Percentiles rank a stretch among this genome's conserved stretches.
These are phyloP conservation scores for Aspergillus olivimuriae DNA, from an alignment of 495 filamentous ascomycete genomes.

Conservation along the genomic window DNA sequence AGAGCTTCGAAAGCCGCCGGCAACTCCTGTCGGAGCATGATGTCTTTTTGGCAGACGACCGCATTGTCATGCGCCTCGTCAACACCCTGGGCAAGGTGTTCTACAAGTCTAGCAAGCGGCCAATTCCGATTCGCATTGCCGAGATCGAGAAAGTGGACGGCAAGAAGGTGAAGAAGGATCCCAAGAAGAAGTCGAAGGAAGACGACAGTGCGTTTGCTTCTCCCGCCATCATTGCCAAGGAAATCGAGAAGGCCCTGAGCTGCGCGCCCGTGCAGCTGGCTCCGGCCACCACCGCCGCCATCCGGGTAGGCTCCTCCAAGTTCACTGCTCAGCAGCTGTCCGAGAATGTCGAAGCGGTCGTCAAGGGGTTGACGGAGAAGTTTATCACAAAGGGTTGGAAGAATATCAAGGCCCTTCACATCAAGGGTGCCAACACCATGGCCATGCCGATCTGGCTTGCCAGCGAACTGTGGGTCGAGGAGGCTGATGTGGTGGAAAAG, in stretches of 20 bases:
- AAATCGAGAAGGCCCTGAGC: slow-evolving; percentile 64
- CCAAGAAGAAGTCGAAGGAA: slow-evolving; percentile 30
- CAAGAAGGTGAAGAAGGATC: slow-evolving; percentile 53
- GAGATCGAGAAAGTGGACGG: slow-evolving; percentile 59
- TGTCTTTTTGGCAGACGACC: slow-evolving; percentile 81
- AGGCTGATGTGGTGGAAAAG: slow-evolving; percentile 66
- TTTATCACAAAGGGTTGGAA: slow-evolving; percentile 79
- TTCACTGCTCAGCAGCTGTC: slow-evolving; percentile 68
- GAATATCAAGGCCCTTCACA: slow-evolving; percentile 72
- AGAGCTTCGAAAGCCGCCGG: slow-evolving; percentile 76
- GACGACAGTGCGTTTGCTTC: slow-evolving; percentile 37
- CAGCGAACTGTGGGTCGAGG: slow-evolving; percentile 80
- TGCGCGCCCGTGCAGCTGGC: slow-evolving; percentile 69
- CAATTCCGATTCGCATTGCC: slow-evolving; percentile 73
- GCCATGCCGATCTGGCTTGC: slow-evolving; percentile 90
- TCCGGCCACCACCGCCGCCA: slow-evolving; percentile 54
- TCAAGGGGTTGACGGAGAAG: slow-evolving; percentile 61
- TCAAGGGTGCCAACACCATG: slow-evolving; percentile 81
- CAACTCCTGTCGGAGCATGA: slow-evolving; percentile 80
- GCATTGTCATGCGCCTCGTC: slow-evolving; percentile 72
- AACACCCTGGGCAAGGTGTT: slow-evolving; percentile 78
- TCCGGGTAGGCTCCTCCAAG: slow-evolving; percentile 65
- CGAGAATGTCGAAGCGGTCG: slow-evolving; percentile 72
- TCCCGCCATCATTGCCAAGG: slow-evolving; percentile 53
- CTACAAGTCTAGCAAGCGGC: slow-evolving; percentile 78